Conservation (phyloP, 805 yeast genomes). For the Myxozyma kluyveri region DNA sequence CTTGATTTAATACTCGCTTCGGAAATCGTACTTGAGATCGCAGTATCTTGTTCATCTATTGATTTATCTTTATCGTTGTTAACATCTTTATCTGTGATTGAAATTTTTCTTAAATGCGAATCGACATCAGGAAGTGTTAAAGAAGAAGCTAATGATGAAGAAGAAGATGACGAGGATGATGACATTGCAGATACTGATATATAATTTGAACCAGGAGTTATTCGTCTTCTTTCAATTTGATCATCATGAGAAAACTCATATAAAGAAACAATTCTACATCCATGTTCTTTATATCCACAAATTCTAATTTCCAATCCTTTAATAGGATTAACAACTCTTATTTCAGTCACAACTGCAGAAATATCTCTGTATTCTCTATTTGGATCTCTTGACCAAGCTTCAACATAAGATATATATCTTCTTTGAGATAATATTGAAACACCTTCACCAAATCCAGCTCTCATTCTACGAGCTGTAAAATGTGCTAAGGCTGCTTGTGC, state of each 20-base stretch:
- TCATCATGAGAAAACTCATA: constrained; percentile 21
- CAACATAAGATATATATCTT: constrained; percentile 62
- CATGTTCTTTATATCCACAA: constrained; percentile 27
- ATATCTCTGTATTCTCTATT: constrained; percentile 26
- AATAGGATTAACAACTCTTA: constrained; percentile 27
- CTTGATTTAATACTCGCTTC: neutral
- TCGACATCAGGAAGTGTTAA: neutral
- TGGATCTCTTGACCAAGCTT: constrained; percentile 34
- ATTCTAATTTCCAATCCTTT: constrained; percentile 30
- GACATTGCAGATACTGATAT: neutral
- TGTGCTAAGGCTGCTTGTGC: constrained; percentile 49
- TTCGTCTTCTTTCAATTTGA: constrained; percentile 1
- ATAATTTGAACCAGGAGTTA: neutral
- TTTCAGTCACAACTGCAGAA: constrained; percentile 27
- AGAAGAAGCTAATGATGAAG: neutral
- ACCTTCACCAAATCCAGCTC: constrained; percentile 56
- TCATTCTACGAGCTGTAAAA: constrained; percentile 61
- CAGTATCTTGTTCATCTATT: neutral
- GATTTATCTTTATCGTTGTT: too few species aligned
- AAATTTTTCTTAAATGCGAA: too few species aligned
- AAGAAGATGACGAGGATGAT: neutral
- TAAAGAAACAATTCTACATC: constrained; percentile 21
- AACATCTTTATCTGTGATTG: neutral
- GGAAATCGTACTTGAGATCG: neutral
- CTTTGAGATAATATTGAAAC: constrained; percentile 70